phyloP scores from a whole-genome alignment of 345 rosid species.

The Gossypium sturtianum region DNA sequence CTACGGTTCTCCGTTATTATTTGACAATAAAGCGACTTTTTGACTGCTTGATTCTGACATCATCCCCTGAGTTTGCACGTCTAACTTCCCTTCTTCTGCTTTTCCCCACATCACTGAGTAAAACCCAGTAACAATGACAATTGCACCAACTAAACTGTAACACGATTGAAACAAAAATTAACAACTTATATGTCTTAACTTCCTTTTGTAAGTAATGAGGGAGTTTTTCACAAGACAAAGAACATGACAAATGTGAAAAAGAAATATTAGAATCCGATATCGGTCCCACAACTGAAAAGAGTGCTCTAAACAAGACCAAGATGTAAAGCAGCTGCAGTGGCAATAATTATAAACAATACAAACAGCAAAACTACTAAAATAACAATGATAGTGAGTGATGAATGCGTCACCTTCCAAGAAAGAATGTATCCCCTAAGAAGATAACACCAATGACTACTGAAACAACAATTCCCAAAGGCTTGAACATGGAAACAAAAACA shows the following conservation, averaged over 20 bases:
- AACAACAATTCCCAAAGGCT: constrained; percentile 50
- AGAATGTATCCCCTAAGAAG: constrained; percentile 44
- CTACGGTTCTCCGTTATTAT: constrained; percentile 24
- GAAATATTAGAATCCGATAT: not conserved
- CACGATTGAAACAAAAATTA: not conserved
- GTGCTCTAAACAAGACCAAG: not conserved
- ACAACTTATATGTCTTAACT: not conserved
- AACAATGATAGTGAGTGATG: not conserved
- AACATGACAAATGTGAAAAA: constrained; percentile 1
- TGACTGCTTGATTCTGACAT: constrained; percentile 22
- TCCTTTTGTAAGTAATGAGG: not conserved
- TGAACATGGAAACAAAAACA: constrained; percentile 63
- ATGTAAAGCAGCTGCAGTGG: not conserved
- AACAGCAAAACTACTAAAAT: not conserved
- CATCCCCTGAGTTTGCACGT: constrained; percentile 1
- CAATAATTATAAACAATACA: not conserved
- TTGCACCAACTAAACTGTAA: constrained; percentile 48
- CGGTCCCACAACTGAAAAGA: not conserved
- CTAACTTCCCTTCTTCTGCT: constrained; percentile 34
- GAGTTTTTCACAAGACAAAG: not conserved
- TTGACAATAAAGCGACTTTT: constrained; percentile 35
- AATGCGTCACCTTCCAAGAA: constrained; percentile 45
- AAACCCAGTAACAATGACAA: constrained; percentile 42
- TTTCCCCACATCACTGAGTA: constrained; percentile 61
- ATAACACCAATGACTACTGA: constrained; percentile 42